These are phyloP conservation scores for Elongisporangium prolatum DNA, from an alignment of 352 stramenopile species.

Conservation along the genomic window DNA sequence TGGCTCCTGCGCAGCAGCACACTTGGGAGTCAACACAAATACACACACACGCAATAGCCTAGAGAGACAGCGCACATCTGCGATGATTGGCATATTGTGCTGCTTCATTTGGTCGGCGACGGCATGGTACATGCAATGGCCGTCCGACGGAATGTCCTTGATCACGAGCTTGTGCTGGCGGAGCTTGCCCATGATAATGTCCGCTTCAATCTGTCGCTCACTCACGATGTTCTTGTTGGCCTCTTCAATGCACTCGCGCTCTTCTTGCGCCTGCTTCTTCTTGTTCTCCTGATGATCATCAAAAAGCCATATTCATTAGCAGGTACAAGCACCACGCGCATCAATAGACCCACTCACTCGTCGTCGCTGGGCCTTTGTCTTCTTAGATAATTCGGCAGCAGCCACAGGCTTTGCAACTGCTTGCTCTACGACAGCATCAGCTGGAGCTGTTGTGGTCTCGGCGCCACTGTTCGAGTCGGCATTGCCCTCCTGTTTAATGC, in stretches of 20 bases:
- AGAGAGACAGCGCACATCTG: conserved; percentile 4
- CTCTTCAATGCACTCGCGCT: conserved; percentile 69
- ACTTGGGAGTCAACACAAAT: not conserved
- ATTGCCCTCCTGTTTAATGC: conserved; percentile 1
- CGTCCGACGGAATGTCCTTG: conserved; percentile 94
- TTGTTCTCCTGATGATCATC: conserved; percentile 42
- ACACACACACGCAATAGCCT: not conserved
- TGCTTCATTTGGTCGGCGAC: conserved; percentile 89
- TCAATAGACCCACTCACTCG: conserved; percentile 18
- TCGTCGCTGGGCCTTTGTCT: conserved; percentile 68
- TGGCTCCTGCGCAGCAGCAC: conserved; percentile 16
- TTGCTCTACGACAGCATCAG: not conserved
- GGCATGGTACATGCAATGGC: conserved; percentile 97
- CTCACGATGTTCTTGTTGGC: conserved; percentile 77
- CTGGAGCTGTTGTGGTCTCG: conserved; percentile 4
- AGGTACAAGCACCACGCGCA: conserved; percentile 1
- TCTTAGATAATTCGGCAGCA: conserved; percentile 12
- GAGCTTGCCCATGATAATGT: conserved; percentile 67
- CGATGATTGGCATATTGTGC: conserved; percentile 23
- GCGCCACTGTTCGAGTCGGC: conserved; percentile 1
- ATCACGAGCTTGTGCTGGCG: conserved; percentile 59
- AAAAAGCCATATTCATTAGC: not conserved
- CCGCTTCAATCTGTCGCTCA: conserved; percentile 74
- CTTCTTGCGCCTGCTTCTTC: conserved; percentile 69
- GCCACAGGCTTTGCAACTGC: conserved; percentile 5